These are phyloP conservation scores for Hypoxylon sp. DNA, from an alignment of 2,329 filamentous ascomycete genomes.

Conservation along the genomic window DNA sequence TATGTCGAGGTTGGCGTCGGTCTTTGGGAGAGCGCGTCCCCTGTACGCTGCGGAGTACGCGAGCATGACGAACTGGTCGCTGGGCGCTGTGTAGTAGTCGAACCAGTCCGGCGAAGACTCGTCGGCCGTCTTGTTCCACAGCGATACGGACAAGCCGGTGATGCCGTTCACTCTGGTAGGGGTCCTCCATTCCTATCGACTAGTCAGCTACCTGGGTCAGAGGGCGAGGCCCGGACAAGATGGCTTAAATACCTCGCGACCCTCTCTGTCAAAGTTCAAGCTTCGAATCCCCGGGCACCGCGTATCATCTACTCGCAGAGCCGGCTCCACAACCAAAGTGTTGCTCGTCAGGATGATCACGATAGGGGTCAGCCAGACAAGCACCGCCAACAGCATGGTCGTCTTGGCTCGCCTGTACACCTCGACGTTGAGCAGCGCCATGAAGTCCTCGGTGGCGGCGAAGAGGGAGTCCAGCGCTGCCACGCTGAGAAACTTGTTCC, in stretches of 20 bases:
- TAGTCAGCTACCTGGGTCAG: conserved; percentile 7
- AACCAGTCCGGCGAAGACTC: conserved; percentile 39
- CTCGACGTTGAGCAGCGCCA: conserved; percentile 44
- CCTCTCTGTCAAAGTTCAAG: conserved; percentile 48
- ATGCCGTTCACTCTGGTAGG: conserved; percentile 43
- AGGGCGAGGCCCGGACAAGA: background rate
- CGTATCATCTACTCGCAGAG: conserved; percentile 35
- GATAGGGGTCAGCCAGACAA: conserved; percentile 50
- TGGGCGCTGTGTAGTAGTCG: conserved; percentile 46
- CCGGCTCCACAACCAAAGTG: conserved; percentile 46
- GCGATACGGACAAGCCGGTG: conserved; percentile 42
- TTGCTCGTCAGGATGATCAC: conserved; percentile 51
- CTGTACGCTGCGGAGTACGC: conserved; percentile 41
- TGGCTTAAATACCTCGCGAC: conserved; percentile 36
- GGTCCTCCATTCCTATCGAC: conserved; percentile 41
- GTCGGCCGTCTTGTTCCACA: conserved; percentile 46
- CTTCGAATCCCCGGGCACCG: conserved; percentile 44
- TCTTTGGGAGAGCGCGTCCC: conserved; percentile 37
- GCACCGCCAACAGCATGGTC: conserved; percentile 47
- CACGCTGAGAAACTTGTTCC: conserved; percentile 42
- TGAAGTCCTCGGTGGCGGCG: conserved; percentile 44
- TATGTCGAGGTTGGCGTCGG: conserved; percentile 46
- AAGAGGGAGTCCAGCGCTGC: conserved; percentile 48
- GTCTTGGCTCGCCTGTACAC: conserved; percentile 45
- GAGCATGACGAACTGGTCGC: conserved; percentile 39